These are phyloP conservation scores for Pythium grandisporangium DNA, from an alignment of 352 stramenopile species.

Conservation along the genomic window DNA sequence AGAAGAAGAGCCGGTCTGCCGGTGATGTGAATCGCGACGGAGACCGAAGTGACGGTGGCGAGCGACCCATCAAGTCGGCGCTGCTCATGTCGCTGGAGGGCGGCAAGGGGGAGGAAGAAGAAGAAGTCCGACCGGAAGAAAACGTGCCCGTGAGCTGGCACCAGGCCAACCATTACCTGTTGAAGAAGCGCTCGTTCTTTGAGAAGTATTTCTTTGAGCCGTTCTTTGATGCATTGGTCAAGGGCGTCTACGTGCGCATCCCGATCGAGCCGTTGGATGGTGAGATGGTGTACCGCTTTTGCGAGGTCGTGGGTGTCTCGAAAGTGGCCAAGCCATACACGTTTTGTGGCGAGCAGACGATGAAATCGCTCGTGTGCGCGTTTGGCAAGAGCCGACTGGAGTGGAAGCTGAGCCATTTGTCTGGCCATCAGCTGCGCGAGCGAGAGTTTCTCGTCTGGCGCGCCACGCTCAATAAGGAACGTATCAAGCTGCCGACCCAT, in stretches of 20 bases:
- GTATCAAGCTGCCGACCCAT: slow-evolving; percentile 61
- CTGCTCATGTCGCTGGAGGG: slow-evolving; percentile 23
- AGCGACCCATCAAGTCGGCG: slow-evolving; percentile 17
- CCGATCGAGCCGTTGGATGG: slow-evolving; percentile 63
- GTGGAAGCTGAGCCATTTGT: slow-evolving; percentile 68
- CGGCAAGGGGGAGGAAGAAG: slow-evolving; percentile 25
- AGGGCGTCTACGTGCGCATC: slow-evolving; percentile 63
- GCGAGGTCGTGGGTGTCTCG: slow-evolving; percentile 58
- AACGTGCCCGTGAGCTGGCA: slow-evolving; percentile 67
- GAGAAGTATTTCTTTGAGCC: slow-evolving; percentile 85
- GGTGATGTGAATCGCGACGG: too few relatives aligned
- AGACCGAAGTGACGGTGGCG: too few relatives aligned
- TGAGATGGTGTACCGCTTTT: slow-evolving; percentile 82
- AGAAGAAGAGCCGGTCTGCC: slow-evolving; percentile 12
- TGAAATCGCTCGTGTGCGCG: slow-evolving; percentile 57
- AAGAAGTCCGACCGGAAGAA: slow-evolving; percentile 37
- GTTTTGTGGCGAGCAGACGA: slow-evolving; percentile 66
- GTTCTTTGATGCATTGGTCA: slow-evolving; percentile 73
- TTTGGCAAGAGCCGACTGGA: slow-evolving; percentile 73
- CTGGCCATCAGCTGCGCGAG: slow-evolving; percentile 61
- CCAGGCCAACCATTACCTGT: slow-evolving; percentile 72
- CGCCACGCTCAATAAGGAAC: slow-evolving; percentile 71
- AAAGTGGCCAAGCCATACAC: slow-evolving; percentile 49
- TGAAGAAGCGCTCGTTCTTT: slow-evolving; percentile 66
- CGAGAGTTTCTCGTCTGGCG: slow-evolving; percentile 79